phyloP scores from a whole-genome alignment of 495 filamentous ascomycete species.

The Viridothelium virens region DNA sequence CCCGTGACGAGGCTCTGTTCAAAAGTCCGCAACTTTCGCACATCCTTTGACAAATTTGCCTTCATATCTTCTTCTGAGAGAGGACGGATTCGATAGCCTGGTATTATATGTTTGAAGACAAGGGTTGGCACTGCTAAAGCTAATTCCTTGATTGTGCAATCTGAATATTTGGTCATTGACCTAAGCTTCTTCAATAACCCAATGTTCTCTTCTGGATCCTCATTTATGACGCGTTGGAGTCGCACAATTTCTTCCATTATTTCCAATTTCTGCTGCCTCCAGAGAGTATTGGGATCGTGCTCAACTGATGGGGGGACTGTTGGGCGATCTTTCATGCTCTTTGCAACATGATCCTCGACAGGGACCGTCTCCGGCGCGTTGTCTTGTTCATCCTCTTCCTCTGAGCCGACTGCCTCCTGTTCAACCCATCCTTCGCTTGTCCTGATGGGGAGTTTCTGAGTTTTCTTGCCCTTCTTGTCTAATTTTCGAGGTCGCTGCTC shows the following conservation, averaged over 20 bases:
- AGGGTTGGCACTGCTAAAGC: slow-evolving; percentile 76
- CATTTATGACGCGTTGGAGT: slow-evolving; percentile 72
- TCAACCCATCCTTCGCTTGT: slow-evolving; percentile 66
- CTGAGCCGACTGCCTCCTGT: slow-evolving; percentile 35
- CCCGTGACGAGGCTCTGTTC: slow-evolving; percentile 75
- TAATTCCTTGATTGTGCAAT: slow-evolving; percentile 71
- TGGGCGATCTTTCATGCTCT: slow-evolving; percentile 37
- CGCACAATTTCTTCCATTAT: slow-evolving; percentile 90
- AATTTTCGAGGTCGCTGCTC: slow-evolving; percentile 68
- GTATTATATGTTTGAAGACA: slow-evolving; percentile 93
- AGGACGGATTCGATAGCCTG: slow-evolving; percentile 88
- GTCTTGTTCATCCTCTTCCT: slow-evolving; percentile 37
- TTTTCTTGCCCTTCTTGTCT: slow-evolving; percentile 56
- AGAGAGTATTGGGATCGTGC: slow-evolving; percentile 53
- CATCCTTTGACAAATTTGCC: slow-evolving; percentile 84
- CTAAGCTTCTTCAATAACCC: slow-evolving; percentile 64
- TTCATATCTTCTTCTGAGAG: slow-evolving; percentile 60
- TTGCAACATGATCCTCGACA: slow-evolving; percentile 46
- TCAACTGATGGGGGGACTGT: slow-evolving; percentile 34
- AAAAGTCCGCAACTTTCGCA: slow-evolving; percentile 67
- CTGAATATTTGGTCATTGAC: slow-evolving; percentile 60
- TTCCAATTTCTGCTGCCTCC: slow-evolving; percentile 68
- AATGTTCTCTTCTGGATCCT: slow-evolving; percentile 86
- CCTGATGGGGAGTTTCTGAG: slow-evolving; percentile 75
- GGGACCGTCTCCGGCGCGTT: slow-evolving; percentile 39